Conservation (phyloP, 1,284 basidiomycete species). For the Melampsora abietis-canadensis region DNA sequence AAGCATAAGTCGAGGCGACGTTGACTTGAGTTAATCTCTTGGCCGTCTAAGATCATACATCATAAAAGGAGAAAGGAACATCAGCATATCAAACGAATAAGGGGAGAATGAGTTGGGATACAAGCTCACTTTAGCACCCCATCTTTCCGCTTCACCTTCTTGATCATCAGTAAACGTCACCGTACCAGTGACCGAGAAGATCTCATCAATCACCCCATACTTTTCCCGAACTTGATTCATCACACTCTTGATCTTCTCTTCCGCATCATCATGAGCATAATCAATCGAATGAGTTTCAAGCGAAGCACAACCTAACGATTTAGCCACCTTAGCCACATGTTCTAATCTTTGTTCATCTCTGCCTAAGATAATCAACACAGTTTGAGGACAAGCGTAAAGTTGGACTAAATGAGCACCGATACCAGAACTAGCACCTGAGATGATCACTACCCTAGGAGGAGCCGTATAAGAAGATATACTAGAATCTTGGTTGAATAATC, state of each 20-base stretch:
- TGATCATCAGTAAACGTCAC: constrained; percentile 42
- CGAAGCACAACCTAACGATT: constrained; percentile 5
- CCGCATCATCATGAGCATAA: constrained; percentile 22
- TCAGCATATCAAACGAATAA: not conserved
- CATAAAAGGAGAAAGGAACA: not conserved
- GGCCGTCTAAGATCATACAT: constrained; percentile 12
- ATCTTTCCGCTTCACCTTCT: constrained; percentile 20
- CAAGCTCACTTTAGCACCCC: constrained; percentile 29
- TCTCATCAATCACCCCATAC: constrained; percentile 38
- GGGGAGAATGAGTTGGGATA: not conserved
- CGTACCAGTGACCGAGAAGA: constrained; percentile 27
- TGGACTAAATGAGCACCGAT: constrained; percentile 31
- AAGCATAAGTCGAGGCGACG: constrained; percentile 20
- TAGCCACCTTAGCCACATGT: constrained; percentile 36
- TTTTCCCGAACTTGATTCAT: constrained; percentile 23
- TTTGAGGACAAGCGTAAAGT: constrained; percentile 21
- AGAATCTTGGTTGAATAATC: constrained; percentile 6
- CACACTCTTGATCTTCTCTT: constrained; percentile 17
- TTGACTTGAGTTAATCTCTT: constrained; percentile 35
- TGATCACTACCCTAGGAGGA: constrained; percentile 10
- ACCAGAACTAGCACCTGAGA: constrained; percentile 37
- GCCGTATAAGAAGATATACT: not conserved
- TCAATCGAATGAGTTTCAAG: constrained; percentile 37
- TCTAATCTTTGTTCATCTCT: constrained; percentile 26
- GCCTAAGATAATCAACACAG: constrained; percentile 22